Base-by-base conservation (phyloP, 805 yeast species). In the Wickerhamomyces tratensis region DNA sequence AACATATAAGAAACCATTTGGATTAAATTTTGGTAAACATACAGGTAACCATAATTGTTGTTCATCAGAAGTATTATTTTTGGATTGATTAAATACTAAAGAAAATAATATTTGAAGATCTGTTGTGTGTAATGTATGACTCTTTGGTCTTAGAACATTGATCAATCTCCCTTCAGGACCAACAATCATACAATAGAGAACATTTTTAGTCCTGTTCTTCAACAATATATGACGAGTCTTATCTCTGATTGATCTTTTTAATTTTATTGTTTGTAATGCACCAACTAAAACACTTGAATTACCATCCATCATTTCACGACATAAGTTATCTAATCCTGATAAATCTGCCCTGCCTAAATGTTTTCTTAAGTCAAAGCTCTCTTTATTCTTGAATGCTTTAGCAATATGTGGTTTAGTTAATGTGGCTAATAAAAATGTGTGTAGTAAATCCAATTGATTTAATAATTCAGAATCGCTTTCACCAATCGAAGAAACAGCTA, bases 11-110 rank as follows among this genome's bases (percentile, higher is more conserved):
- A 89, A 93, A 9, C 98, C 98, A 48, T 79, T 79, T 2, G 86
- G 65, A 56, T 93, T 91, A 66, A 91, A 91, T 50, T 84, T 78
- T 1, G 98, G 96, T 58, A 91, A 69, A 60, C 98, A 91, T 1
- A 91, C 69, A 0, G 98, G 98, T 11, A 86, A 75, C 98, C 98
- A 93, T 44, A 87, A 76, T 54, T 89, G 96, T 31, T 31, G 34
- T 50, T 84, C 84, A 43, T 68, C 65, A 14, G 58, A 59, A 9
- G 61, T 38, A 30, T 49, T 45, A 14, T 49, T 49, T 29, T 61
- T 53, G 9, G 62, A 58, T 56, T 49, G 73, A 47, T 52, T 76
- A 52, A 76, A 76, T 2, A 91, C 75, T 63, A 87, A 74, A 14
- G 83, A 75, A 46, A 87, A 77, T 26, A 93, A 61, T 7, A 86